Evolutionary conservation across 106 monocot species (phyloP).

Genomic region (Agapanthus africanus): DNA sequence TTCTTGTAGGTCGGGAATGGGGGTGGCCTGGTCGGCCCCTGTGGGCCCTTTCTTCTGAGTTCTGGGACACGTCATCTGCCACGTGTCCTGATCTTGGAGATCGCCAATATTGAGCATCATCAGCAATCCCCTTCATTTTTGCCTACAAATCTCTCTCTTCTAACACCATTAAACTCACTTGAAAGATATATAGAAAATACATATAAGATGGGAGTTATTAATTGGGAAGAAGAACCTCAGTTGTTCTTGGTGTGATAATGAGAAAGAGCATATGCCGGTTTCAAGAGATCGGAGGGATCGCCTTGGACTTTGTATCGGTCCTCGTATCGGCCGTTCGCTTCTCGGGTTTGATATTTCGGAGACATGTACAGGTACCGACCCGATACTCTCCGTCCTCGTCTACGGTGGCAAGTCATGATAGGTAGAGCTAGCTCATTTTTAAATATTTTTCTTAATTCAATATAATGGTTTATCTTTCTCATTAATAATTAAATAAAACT

Average conservation of each 20-base stretch:
- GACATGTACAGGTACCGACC: background rate
- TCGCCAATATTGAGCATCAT: no score
- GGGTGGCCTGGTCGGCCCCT: no score
- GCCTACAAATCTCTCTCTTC: no score
- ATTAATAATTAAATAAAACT: background rate
- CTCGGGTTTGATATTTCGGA: background rate
- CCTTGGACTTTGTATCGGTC: slow-evolving; percentile 16
- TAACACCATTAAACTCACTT: no score
- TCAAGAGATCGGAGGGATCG: slow-evolving; percentile 9
- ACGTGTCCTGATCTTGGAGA: no score
- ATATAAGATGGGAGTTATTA: background rate
- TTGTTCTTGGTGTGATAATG: no score
- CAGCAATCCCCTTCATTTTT: background rate
- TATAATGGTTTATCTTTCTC: no score
- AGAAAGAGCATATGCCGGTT: slow-evolving; percentile 31
- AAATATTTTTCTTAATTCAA: no score
- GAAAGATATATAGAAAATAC: background rate
- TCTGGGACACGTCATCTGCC: no score
- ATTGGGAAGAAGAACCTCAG: slow-evolving; percentile 11
- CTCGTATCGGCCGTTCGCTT: slow-evolving; percentile 17
- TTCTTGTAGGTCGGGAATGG: no score
- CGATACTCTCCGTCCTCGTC: slow-evolving; percentile 5
- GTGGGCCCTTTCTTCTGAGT: no score
- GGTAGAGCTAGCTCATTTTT: background rate
- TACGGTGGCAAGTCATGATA: slow-evolving; percentile 4